Evolutionary conservation across 1,139 yeast species (phyloP), one percentile per base, ranked within the genome.

Genomic region (Pichia cactophila): DNA sequence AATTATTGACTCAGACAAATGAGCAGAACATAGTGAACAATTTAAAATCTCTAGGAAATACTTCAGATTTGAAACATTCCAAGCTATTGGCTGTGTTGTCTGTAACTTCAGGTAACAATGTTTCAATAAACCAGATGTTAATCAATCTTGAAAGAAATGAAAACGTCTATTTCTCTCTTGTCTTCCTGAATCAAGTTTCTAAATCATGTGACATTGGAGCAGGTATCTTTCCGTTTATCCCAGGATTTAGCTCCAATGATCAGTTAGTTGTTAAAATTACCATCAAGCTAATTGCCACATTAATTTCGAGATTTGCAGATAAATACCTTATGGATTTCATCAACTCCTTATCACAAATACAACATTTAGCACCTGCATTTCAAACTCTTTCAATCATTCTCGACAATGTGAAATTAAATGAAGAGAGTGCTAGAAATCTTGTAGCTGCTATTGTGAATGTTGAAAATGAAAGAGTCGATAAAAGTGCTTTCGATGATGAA

Each of bases 241-340:
- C 57, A 4, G 60, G 64, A n/a, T 57, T 71, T 43, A 56, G 56
- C 11, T 53, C 56, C 26, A 48, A 59, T 5, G 75, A 75, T 44
- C 78, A 72, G 17, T 62, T 64, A 7, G 62, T 75, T 10, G 71
- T 71, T 48, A 54, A 67, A 23, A 77, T 77, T 7, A 72, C 82
- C 1, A 77, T 85, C 0, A 71, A 73, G 44, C 71, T 85, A 0
- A 64, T 81, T 39, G 85, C 87, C 1, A 70, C 74, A 14, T 61
- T 78, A 31, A 70, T 75, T 8, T 67, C 74, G 11, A 65, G 67
- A 33, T 69, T 75, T 52, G 57, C 72, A 8, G 58, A 61, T 1
- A 55, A 54, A 3, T 69, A 73, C 51, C 59, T 77, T 26, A 64
- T 67, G 1, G 56, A 55, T 4, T 59, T 77, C 42, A 53, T 77